Percentiles rank a stretch among this genome's conserved stretches.
These are phyloP conservation scores for Leccinum olivaceopallidum DNA, from an alignment of 768 basidiomycete species.

Conservation along the genomic window DNA sequence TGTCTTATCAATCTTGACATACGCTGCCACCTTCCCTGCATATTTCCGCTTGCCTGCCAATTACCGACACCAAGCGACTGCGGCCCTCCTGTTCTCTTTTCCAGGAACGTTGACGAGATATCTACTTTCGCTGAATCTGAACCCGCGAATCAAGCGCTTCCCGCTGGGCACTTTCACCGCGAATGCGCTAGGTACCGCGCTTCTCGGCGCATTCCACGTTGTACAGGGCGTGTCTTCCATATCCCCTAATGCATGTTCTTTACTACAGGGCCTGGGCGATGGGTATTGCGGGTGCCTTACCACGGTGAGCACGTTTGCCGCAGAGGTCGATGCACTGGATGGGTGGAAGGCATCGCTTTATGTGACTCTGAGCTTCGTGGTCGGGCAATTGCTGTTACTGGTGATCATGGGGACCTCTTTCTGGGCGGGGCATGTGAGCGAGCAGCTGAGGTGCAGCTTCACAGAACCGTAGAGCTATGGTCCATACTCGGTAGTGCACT, in stretches of 20 bases:
- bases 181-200: constrained; percentile 77
- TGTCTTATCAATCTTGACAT: constrained; percentile 59
- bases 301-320: constrained; percentile 91
- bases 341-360: constrained; percentile 67
- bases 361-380: constrained; percentile 62
- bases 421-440: constrained; percentile 47
- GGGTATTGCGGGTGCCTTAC: constrained; percentile 96
- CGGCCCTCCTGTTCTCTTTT: constrained; percentile 86
- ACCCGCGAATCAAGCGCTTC: constrained; percentile 58
- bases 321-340: constrained; percentile 65
- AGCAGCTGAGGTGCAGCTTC: constrained; percentile 53
- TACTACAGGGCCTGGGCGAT: constrained; percentile 81
- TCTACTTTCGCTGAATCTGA: constrained; percentile 69
- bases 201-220: constrained; percentile 73
- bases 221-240: constrained; percentile 53
- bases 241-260: constrained; percentile 59
- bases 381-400: constrained; percentile 69
- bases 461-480: constrained; percentile 6
- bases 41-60: constrained; percentile 71
- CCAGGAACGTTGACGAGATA: constrained; percentile 89
- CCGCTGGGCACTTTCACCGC: constrained; percentile 80
- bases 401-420: constrained; percentile 71
- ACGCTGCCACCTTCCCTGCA: constrained; percentile 72
- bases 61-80: constrained; percentile 79
- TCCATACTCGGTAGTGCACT: neutral